A percentile compares a stretch with the other conserved stretches of the same genome.
Evolutionary conservation across 257 asterid genomes (phyloP).

Genomic region (Scutellaria minor): DNA sequence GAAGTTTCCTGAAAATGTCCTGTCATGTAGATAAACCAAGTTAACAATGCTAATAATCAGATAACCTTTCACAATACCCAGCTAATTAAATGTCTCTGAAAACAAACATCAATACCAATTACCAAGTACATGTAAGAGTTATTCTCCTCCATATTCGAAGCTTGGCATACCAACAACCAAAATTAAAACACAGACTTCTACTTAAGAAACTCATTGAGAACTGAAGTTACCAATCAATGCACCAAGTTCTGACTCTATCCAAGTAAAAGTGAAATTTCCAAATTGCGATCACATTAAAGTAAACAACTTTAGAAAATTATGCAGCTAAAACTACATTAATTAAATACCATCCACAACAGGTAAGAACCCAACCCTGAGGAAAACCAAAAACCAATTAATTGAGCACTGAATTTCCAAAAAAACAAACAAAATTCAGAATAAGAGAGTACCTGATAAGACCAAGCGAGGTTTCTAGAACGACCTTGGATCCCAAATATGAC

Average conservation of each 20-base stretch:
- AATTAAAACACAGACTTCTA: background rate
- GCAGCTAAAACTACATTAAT: slow-evolving; percentile 22
- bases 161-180: background rate
- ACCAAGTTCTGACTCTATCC: slow-evolving; percentile 29
- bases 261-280: slow-evolving; percentile 22
- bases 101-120: slow-evolving; percentile 1
- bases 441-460: slow-evolving; percentile 76
- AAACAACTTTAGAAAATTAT: slow-evolving; percentile 15
- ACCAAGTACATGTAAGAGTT: background rate
- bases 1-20: slow-evolving; percentile 90
- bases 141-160: background rate
- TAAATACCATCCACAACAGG: slow-evolving; percentile 17
- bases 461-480: slow-evolving; percentile 68
- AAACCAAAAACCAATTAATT: background rate
- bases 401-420: slow-evolving; percentile 14
- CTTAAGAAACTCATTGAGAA: background rate
- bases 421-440: background rate
- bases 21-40: slow-evolving; percentile 48
- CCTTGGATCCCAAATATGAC: slow-evolving; percentile 87
- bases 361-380: background rate
- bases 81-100: background rate
- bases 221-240: slow-evolving; percentile 23
- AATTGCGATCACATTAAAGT: slow-evolving; percentile 30
- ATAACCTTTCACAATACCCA: background rate
- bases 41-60: slow-evolving; percentile 17